Evolutionary conservation across 2,329 filamentous ascomycete genomes (phyloP).

Genomic region (Rutstroemia sp.): DNA sequence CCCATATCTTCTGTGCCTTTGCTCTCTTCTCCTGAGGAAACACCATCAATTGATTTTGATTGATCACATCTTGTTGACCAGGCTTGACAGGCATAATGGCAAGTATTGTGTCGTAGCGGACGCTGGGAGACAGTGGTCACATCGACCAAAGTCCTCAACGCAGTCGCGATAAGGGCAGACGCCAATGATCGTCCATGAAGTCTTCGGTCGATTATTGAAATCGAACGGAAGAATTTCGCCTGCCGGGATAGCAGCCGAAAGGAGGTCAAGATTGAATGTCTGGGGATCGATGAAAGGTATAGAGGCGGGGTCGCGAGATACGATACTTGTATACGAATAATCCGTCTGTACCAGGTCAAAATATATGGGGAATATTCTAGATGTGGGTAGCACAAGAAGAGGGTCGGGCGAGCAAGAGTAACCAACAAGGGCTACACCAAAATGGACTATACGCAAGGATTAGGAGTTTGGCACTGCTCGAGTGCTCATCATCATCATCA

Average conservation of each 20-base stretch:
- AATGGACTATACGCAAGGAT: background rate
- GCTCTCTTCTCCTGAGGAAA: conserved; percentile 9
- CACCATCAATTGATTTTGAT: conserved; percentile 11
- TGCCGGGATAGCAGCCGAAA: conserved; percentile 23
- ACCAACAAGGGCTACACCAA: conserved; percentile 3
- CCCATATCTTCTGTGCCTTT: conserved; percentile 41
- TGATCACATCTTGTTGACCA: conserved; percentile 20
- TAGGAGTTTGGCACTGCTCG: background rate
- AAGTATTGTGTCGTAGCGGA: conserved; percentile 31
- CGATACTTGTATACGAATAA: background rate
- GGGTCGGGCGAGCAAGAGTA: background rate
- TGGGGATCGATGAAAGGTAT: conserved; percentile 1
- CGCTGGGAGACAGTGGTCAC: conserved; percentile 38
- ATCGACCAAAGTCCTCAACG: conserved; percentile 52
- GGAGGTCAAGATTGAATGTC: conserved; percentile 16
- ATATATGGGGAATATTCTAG: background rate
- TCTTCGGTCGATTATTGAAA: conserved; percentile 20
- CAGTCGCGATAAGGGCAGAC: conserved; percentile 49
- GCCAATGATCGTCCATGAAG: conserved; percentile 49
- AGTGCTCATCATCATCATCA: too few species aligned
- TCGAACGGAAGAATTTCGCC: conserved; percentile 17
- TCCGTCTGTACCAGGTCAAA: background rate
- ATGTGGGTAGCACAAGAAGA: background rate
- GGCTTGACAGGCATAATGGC: conserved; percentile 35
- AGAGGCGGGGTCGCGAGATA: conserved; percentile 17